phyloP scores from a whole-genome alignment of 2,329 filamentous ascomycete genomes.

The Colletotrichum sp. region DNA sequence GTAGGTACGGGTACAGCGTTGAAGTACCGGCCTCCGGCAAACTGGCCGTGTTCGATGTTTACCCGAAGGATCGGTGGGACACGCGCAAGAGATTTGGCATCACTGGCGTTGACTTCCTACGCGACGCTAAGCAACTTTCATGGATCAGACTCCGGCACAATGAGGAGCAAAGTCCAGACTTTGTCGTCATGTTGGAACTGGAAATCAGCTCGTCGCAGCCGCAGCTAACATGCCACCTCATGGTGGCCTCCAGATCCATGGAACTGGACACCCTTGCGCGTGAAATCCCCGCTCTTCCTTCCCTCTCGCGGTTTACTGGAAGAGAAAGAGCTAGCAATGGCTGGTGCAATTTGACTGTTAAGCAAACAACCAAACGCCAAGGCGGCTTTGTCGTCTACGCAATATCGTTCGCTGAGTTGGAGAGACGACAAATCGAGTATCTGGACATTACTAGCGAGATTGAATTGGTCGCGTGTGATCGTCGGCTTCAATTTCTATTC shows the following conservation, averaged over 20 bases:
- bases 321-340: background rate
- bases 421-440: background rate
- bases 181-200: background rate
- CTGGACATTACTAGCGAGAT: background rate
- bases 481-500: background rate
- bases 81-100: fast-evolving
- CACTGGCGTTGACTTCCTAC: background rate
- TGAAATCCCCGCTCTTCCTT: background rate
- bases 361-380: background rate
- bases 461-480: background rate
- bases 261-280: background rate
- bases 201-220: background rate
- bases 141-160: background rate
- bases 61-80: background rate
- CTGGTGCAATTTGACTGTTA: background rate
- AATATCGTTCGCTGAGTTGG: background rate
- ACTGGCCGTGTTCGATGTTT: background rate
- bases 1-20: background rate
- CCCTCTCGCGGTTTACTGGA: background rate
- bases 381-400: background rate
- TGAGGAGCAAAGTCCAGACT: background rate
- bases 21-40: background rate
- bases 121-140: background rate
- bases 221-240: background rate
- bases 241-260: background rate